These are phyloP conservation scores for Paracoccidioides brasiliensis DNA, from an alignment of 2,329 filamentous ascomycete genomes.

Conservation along the genomic window DNA sequence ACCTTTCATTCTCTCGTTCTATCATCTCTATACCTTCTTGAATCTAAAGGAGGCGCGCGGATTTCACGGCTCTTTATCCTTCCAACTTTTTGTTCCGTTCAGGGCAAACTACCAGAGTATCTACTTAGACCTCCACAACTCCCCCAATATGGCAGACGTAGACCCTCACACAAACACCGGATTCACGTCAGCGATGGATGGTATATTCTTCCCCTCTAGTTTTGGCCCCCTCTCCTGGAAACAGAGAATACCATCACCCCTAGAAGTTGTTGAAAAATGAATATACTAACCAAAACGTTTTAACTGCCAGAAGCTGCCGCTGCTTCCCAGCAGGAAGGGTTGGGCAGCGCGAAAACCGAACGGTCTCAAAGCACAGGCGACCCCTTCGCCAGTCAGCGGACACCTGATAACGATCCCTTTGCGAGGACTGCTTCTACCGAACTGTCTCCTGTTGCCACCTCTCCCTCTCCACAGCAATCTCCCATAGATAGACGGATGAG, in stretches of 20 bases:
- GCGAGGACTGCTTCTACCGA: background rate
- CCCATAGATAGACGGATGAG: conserved; percentile 23
- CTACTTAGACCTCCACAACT: background rate
- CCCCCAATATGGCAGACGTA: background rate
- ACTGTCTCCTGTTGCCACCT: background rate
- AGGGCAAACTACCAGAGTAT: background rate
- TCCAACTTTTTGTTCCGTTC: no score
- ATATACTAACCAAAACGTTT: background rate
- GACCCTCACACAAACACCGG: background rate
- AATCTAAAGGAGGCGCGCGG: no score
- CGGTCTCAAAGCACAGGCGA: background rate
- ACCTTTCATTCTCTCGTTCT: no score
- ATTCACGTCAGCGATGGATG: background rate
- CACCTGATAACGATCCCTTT: conserved; percentile 1
- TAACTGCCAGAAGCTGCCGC: background rate
- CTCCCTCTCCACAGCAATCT: background rate
- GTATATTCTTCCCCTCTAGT: background rate
- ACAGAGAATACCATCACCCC: background rate
- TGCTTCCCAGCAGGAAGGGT: background rate
- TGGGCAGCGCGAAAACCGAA: background rate
- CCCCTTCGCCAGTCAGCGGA: conserved; percentile 2
- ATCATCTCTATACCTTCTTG: no score
- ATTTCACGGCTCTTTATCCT: no score
- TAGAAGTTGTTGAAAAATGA: background rate
- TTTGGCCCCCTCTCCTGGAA: background rate